Percentiles rank a stretch among this genome's conserved stretches.
Conservation (phyloP, 2,329 filamentous ascomycete species). For the Ceratocystis lukuohia region DNA sequence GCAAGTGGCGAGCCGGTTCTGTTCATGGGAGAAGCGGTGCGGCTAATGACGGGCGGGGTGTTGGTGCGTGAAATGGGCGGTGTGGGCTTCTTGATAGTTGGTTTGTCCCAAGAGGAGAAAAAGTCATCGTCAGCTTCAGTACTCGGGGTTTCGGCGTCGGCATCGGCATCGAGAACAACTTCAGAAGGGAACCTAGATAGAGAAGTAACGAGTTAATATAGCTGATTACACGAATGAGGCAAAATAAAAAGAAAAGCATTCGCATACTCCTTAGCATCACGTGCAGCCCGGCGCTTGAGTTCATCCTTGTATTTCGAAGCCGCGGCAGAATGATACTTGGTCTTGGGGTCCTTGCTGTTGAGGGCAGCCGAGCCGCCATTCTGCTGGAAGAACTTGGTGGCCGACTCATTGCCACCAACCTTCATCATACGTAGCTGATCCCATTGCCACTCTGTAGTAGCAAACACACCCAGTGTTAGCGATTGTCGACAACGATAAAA, state of each 20-base stretch:
- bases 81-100: constrained; percentile 87
- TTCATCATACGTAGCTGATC: constrained; percentile 96
- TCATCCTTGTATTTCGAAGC: constrained; percentile 98
- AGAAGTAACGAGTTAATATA: background rate
- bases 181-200: constrained; percentile 60
- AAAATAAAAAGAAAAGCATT: constrained; percentile 16
- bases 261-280: constrained; percentile 70
- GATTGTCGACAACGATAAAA: background rate
- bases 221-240: background rate
- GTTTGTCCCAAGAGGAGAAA: constrained; percentile 98
- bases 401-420: constrained; percentile 93
- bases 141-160: constrained; percentile 60
- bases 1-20: constrained; percentile 74
- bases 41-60: constrained; percentile 68
- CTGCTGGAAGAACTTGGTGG: constrained; percentile 94
- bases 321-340: constrained; percentile 88
- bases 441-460: constrained; percentile 79
- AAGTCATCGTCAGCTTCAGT: constrained; percentile 82
- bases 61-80: constrained; percentile 82
- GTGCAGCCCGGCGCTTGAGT: constrained; percentile 68
- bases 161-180: constrained; percentile 65
- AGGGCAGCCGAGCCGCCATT: constrained; percentile 89
- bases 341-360: constrained; percentile 91
- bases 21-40: constrained; percentile 81
- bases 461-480: background rate